Conservation (phyloP, 805 yeast species). For the Suhomyces pyralidae region DNA sequence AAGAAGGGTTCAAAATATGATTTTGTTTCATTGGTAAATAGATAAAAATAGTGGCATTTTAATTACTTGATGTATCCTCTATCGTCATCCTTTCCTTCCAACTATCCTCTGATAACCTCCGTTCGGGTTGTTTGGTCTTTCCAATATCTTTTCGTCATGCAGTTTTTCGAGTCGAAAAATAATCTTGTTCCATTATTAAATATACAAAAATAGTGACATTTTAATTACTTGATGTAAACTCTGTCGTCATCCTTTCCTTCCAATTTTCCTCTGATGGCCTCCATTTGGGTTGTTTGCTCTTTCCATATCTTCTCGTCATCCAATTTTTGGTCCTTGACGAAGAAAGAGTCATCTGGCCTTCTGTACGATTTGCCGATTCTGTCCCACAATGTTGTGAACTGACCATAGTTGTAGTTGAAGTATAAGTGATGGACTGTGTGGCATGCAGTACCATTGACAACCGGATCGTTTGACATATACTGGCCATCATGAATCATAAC, state of each 20-base stretch:
- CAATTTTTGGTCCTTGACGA: conserved; percentile 52
- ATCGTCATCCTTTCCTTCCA: conserved; percentile 76
- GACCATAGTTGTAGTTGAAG: conserved; percentile 98
- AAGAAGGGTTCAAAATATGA: background rate
- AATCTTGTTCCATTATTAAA: background rate
- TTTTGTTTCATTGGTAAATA: background rate
- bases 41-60: background rate
- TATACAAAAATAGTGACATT: background rate
- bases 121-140: conserved; percentile 64
- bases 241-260: conserved; percentile 80
- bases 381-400: conserved; percentile 97
- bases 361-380: conserved; percentile 92
- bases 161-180: conserved; percentile 31
- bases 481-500: conserved; percentile 99
- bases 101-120: conserved; percentile 73
- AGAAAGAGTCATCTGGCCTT: conserved; percentile 83
- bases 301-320: conserved; percentile 63
- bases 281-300: conserved; percentile 70
- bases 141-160: conserved; percentile 63
- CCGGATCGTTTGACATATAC: conserved; percentile 87
- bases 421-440: conserved; percentile 96
- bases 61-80: conserved; percentile 61
- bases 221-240: conserved; percentile 51
- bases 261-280: conserved; percentile 68
- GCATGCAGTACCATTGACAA: conserved; percentile 96